Base-by-base conservation (phyloP, 345 rosid species). In the Capsella bursapastoris region DNA sequence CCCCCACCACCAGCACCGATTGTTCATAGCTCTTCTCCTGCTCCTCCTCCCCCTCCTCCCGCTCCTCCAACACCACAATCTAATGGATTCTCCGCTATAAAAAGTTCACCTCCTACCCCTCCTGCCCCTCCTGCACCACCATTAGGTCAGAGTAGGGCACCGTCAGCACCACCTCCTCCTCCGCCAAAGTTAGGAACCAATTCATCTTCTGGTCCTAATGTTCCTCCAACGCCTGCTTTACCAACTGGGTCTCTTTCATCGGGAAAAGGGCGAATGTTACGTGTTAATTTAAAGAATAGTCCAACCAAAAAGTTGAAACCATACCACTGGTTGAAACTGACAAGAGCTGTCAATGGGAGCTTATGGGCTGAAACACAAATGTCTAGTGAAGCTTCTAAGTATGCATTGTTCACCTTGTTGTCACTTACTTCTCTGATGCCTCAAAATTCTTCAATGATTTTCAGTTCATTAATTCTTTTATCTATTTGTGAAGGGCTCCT, bases 351-450 rank as follows among this genome's bases (percentile, higher is more conserved):
- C 18, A 89, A 85, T 68, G 98, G 98, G 79, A 94, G 98, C 79
- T 83, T 94, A 66, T 94, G 98, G 98, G 98, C 97, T 37, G 98
- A 94, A 82, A 78, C 98, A 59, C 96, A 88, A 79, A 94, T 89
- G 82, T 76, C 86, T 68, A 89, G 92, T 70, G 96, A 93, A 80
- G 87, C 88, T 68, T 80, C 97, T 29, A 89, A 86, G 98, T 94
- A 84, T 14, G 86, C 80, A 64, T 74, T 66, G 59, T 70, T 74
- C 60, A 57, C 45, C 7, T 53, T 78, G 15, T 63, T 8, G 47
- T 25, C 10, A 44, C 11, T 43, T 74, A 9, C 28, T 27, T 59
- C 73, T 76, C 32, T 64, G 8, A 40, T 73, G 55, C 14, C 77
- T 67, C 41, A 16, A 10, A 59, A 9, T 40, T 76, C 68, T 71